These are phyloP conservation scores for Phytophthora fragariaefolia DNA, from an alignment of 352 stramenopile species.

Conservation along the genomic window DNA sequence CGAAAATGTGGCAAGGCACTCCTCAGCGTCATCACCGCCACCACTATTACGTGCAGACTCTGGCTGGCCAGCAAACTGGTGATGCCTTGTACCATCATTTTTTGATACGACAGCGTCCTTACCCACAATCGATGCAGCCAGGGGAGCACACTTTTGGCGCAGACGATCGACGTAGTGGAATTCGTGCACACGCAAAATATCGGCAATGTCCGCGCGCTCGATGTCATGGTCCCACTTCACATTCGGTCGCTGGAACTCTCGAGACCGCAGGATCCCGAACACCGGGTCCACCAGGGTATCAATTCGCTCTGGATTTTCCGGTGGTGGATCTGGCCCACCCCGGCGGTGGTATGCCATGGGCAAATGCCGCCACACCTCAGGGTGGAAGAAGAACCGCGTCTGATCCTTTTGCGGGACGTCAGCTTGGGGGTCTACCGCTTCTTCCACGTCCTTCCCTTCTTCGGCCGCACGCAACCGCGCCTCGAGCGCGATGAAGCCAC, in stretches of 20 bases:
- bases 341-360: conserved; percentile 69
- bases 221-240: conserved; percentile 77
- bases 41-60: conserved; percentile 1
- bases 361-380: conserved; percentile 79
- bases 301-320: conserved; percentile 91
- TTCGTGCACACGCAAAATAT: conserved; percentile 93
- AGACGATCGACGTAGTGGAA: conserved; percentile 87
- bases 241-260: conserved; percentile 67
- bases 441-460: conserved; percentile 6
- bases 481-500: conserved; percentile 44
- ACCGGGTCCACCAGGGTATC: conserved; percentile 82
- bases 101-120: conserved; percentile 28
- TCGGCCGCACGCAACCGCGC: conserved; percentile 31
- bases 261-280: conserved; percentile 73
- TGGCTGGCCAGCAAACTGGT: conserved; percentile 13
- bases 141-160: conserved; percentile 47
- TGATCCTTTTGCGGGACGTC: conserved; percentile 21
- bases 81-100: conserved; percentile 12
- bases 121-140: conserved; percentile 30
- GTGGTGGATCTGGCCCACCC: conserved; percentile 77
- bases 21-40: conserved; percentile 39
- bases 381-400: conserved; percentile 81
- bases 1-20: conserved; percentile 46
- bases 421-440: neutral
- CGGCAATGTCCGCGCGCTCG: conserved; percentile 75